These are phyloP conservation scores for Paraphaeosphaeria minitans DNA, from an alignment of 2,329 filamentous ascomycete species.

Conservation along the genomic window DNA sequence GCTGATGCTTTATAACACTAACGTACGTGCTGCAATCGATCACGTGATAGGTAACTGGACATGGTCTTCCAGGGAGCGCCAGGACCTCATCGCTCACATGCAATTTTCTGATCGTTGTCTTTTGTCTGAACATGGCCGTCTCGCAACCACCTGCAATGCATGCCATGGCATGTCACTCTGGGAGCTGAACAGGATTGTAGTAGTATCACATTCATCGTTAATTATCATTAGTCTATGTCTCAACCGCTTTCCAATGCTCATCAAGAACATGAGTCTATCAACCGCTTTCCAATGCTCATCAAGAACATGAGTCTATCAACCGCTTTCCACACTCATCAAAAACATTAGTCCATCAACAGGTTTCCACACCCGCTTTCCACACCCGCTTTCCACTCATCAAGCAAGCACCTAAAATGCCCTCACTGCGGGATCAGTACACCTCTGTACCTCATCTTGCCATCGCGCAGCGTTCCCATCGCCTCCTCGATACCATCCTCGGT, in stretches of 20 bases:
- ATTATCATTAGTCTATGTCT: not conserved
- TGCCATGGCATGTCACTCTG: no score
- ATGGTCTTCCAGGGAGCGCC: not conserved
- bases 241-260: not conserved
- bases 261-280: no score
- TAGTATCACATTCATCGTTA: not conserved
- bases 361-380: no score
- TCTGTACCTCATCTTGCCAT: constrained; percentile 53
- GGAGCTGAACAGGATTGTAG: not conserved
- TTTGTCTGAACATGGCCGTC: not conserved
- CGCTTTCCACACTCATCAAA: no score
- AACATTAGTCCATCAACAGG: no score
- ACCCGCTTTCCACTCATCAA: not conserved
- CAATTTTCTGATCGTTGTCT: not conserved
- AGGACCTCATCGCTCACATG: not conserved
- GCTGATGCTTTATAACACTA: not conserved
- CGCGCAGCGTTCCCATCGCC: constrained; percentile 49
- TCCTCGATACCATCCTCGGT: constrained; percentile 46
- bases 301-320: no score
- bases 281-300: no score
- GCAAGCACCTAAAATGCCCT: not conserved
- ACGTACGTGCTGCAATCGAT: not conserved
- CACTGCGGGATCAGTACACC: constrained; percentile 46
- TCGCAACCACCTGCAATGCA: not conserved
- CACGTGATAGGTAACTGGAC: not conserved